phyloP scores from a whole-genome alignment of 2,329 filamentous ascomycete species.

The Dactylellina haptotyla region DNA sequence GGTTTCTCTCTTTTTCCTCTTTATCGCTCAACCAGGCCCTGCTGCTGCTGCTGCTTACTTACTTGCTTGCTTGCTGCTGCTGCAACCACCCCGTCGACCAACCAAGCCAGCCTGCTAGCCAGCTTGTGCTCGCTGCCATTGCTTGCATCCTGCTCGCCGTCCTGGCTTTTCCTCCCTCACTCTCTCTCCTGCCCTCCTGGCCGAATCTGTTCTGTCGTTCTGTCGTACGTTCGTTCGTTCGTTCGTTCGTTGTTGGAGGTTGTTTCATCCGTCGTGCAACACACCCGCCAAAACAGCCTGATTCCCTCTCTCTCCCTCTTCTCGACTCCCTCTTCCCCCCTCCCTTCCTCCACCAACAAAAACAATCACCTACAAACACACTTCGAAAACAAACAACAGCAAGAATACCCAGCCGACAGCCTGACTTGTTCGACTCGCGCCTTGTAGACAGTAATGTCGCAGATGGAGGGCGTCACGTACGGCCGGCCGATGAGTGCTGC shows the following conservation, averaged over 20 bases:
- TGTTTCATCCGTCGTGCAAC: too few relatives aligned
- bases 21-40: too few relatives aligned
- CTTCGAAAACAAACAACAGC: neutral
- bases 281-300: neutral
- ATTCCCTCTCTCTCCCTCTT: neutral
- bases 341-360: neutral
- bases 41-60: too few relatives aligned
- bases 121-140: too few relatives aligned
- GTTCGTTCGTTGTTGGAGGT: neutral
- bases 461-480: constrained; percentile 34
- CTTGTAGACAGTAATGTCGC: too few relatives aligned
- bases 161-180: neutral
- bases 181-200: neutral
- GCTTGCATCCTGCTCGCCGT: neutral
- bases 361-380: neutral
- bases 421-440: too few relatives aligned
- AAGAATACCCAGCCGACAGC: neutral
- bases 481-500: constrained; percentile 43
- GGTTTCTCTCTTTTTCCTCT: too few relatives aligned
- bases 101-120: too few relatives aligned
- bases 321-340: neutral
- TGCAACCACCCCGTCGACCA: too few relatives aligned
- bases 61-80: too few relatives aligned
- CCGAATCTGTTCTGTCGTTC: neutral
- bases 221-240: neutral